Base-by-base conservation (phyloP, 2,329 filamentous ascomycete genomes). In the Aspergillus floridensis region DNA sequence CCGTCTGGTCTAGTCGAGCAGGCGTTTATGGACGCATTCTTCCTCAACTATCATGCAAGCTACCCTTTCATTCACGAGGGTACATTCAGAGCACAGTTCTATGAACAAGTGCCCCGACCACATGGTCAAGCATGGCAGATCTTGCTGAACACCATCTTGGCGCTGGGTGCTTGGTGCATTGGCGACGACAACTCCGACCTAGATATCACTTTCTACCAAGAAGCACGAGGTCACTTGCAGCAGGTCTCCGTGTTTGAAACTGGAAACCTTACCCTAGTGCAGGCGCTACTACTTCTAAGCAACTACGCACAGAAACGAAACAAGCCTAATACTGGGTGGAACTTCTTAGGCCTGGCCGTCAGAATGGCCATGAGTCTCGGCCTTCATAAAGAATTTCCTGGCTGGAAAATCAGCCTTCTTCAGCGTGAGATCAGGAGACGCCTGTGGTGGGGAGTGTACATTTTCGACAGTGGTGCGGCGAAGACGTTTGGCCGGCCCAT, bases 301-400 rank as follows among this genome's bases (percentile, higher is more conserved):
- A 81, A 82, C 57, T 81, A 81, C 60, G 72, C 79, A 0, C 80
- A 82, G 63, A 82, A 82, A 64, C 73, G 79, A 29, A 79, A 81
- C 65, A 81, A 81, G 59, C 80, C 80, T 2, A 82, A 82, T 62
- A 79, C 75, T 7, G 80, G 79, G 8, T 82, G 79, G 71, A 81
- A 80, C 52, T 81, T 80, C 60, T 66, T 81, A 7, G 80, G 80
- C 1, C 64, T 82, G 16, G 79, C 79, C n/a, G 72, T 80, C 22
- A 71, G 79, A 49, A 81, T 82, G 76, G 79, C 80, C 1, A 79
- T 82, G 71, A 79, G 79, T 38, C 67, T 82, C 14, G 80, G 80
- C 1, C 70, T 82, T n/a, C 80, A 82, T 60, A 80, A 80, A 59
- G 80, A 82, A 59, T 81, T 82, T 58, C 76, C 74, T 16, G 74